phyloP scores from a whole-genome alignment of 305 asterid species.

The Lippia alba region DNA sequence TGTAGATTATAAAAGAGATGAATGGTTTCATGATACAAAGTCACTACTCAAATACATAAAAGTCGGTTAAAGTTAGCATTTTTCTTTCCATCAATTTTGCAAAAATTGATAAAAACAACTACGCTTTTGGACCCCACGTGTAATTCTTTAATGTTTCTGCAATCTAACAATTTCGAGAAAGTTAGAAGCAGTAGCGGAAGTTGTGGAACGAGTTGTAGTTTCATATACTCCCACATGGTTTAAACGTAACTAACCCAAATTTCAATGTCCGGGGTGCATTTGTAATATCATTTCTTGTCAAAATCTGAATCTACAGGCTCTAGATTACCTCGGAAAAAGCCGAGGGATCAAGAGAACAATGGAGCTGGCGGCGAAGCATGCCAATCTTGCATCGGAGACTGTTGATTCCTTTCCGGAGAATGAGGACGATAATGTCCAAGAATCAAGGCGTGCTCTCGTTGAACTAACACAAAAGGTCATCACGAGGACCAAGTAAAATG shows the following conservation, averaged over 20 bases:
- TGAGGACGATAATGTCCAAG: conserved; percentile 58
- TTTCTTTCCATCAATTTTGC: no score
- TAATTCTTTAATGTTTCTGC: no score
- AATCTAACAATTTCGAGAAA: no score
- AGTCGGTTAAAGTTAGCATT: background rate
- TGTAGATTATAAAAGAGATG: background rate
- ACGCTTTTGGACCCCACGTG: no score
- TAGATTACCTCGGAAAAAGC: conserved; percentile 64
- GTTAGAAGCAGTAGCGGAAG: no score
- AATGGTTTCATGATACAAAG: no score
- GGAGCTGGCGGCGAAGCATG: conserved; percentile 68
- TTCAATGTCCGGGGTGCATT: no score
- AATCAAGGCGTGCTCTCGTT: conserved; percentile 68
- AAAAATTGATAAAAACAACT: no score
- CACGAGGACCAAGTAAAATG: conserved; percentile 59
- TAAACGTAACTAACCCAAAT: no score
- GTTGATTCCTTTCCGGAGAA: conserved; percentile 57
- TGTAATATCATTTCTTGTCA: background rate
- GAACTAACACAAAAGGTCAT: conserved; percentile 65
- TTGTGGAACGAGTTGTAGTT: no score
- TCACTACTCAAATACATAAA: background rate
- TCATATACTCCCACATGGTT: no score
- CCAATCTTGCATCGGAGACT: conserved; percentile 66
- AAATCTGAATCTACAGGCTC: conserved; percentile 48
- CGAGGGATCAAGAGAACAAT: conserved; percentile 64